Conservation (phyloP, 129 eudicot species). For the Arctium lappa region DNA sequence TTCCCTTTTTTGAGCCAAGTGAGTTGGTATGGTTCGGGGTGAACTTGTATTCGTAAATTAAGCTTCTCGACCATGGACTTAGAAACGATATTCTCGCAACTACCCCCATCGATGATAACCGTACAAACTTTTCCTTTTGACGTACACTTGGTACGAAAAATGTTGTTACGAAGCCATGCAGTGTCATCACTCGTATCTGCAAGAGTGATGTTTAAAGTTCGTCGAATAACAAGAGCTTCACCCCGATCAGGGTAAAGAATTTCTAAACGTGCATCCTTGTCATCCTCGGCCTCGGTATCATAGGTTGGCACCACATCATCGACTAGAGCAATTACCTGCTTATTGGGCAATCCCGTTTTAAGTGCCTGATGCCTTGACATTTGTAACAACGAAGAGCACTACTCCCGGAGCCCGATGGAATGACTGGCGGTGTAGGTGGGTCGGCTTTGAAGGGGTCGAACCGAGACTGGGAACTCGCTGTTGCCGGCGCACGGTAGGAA, state of each 20-base stretch:
- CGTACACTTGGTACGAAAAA: slow-evolving; percentile 9
- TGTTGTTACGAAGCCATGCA: slow-evolving; percentile 9
- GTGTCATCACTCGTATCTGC: not conserved
- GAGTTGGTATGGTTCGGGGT: not conserved
- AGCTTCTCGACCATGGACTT: slow-evolving; percentile 1
- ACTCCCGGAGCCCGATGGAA: no score
- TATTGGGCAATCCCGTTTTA: not conserved
- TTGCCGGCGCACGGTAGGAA: no score
- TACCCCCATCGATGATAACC: slow-evolving; percentile 13
- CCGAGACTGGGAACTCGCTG: no score
- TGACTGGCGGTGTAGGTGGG: no score
- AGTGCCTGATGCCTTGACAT: not conserved
- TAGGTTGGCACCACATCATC: not conserved
- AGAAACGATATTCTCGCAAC: slow-evolving; percentile 18
- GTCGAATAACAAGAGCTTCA: not conserved
- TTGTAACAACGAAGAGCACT: not conserved
- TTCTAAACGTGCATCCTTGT: not conserved
- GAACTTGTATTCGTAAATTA: not conserved
- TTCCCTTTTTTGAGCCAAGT: no score
- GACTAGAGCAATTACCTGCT: not conserved
- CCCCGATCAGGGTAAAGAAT: slow-evolving; percentile 1
- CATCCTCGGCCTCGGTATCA: not conserved
- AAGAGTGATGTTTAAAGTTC: not conserved
- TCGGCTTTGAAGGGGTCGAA: no score
- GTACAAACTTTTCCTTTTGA: slow-evolving; percentile 12